These are phyloP conservation scores for Apophysomyces trapeziformis DNA, from an alignment of 371 early-diverging fungal species.

Conservation along the genomic window DNA sequence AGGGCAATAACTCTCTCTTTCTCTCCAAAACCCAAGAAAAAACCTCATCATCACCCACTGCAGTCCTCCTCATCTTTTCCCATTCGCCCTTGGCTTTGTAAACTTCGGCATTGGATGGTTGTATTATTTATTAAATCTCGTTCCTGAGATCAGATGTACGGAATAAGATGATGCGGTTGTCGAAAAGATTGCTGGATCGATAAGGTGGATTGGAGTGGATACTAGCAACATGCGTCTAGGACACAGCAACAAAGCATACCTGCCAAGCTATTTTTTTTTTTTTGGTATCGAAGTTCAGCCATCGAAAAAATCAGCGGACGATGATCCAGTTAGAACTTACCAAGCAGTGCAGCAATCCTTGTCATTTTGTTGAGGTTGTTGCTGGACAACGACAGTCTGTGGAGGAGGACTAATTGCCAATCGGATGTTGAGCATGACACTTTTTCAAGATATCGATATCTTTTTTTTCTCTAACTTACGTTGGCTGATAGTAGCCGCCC, in stretches of 20 bases:
- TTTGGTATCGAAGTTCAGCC: too few relatives aligned
- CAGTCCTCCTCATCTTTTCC: neutral
- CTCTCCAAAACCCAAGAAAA: neutral
- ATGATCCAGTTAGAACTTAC: slow-evolving; percentile 3
- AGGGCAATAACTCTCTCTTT: neutral
- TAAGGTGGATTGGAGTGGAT: neutral
- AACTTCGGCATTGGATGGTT: neutral
- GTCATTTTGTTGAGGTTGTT: slow-evolving; percentile 10
- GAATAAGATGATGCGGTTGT: slow-evolving; percentile 2
- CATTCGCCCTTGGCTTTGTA: neutral
- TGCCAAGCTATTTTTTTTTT: slow-evolving; percentile 8
- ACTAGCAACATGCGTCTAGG: slow-evolving; percentile 19
- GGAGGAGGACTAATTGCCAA: slow-evolving; percentile 12
- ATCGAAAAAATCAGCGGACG: neutral
- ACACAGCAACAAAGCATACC: slow-evolving; percentile 19
- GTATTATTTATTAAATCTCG: slow-evolving; percentile 4
- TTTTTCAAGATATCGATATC: neutral
- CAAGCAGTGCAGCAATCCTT: slow-evolving; percentile 19
- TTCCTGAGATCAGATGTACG: slow-evolving; percentile 3
- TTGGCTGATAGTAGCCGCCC: slow-evolving; percentile 15
- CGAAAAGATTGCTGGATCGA: neutral
- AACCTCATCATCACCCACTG: neutral
- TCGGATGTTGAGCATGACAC: too few relatives aligned
- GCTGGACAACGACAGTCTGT: slow-evolving; percentile 16
- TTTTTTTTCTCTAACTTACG: slow-evolving; percentile 2